Conservation (phyloP, 2,329 filamentous ascomycete species). For the Teratosphaeria viscida region DNA sequence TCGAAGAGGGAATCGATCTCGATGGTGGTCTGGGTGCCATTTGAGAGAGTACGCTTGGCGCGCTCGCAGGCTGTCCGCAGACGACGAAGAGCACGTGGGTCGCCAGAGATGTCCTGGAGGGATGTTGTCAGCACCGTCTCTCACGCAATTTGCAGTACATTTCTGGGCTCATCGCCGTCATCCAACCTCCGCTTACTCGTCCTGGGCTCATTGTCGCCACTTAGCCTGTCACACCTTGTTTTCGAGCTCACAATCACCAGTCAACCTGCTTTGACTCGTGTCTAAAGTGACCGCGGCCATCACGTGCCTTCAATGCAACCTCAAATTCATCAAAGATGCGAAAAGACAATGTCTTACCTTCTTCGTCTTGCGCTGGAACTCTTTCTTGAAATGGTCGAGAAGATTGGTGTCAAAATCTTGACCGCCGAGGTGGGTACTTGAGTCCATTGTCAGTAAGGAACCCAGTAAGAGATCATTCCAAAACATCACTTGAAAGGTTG, state of each 20-base stretch:
- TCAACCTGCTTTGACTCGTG: neutral
- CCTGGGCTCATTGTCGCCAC: too few relatives aligned
- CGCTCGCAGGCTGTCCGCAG: conserved; percentile 97
- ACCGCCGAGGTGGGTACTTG: too few relatives aligned
- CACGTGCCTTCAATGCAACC: neutral
- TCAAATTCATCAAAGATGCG: neutral
- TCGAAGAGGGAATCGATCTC: conserved; percentile 99
- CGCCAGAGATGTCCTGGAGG: conserved; percentile 53
- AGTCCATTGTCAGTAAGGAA: too few relatives aligned
- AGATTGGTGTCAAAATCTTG: conserved; percentile 93
- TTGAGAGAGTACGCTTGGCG: conserved; percentile 97
- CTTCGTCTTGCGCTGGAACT: conserved; percentile 74
- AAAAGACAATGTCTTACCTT: conserved; percentile 29
- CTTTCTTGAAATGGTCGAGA: conserved; percentile 92
- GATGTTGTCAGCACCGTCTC: too few relatives aligned
- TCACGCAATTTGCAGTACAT: too few relatives aligned
- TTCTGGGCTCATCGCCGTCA: too few relatives aligned
- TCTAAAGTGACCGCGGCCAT: neutral
- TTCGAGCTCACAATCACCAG: too few relatives aligned
- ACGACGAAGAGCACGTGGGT: conserved; percentile 87
- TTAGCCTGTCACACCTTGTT: too few relatives aligned
- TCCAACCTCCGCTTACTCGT: too few relatives aligned
- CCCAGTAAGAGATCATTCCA: too few relatives aligned
- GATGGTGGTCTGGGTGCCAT: conserved; percentile 91
- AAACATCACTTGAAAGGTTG: too few relatives aligned